Conservation (phyloP, 2,329 filamentous ascomycete genomes). For the Fusarium penzigii region DNA sequence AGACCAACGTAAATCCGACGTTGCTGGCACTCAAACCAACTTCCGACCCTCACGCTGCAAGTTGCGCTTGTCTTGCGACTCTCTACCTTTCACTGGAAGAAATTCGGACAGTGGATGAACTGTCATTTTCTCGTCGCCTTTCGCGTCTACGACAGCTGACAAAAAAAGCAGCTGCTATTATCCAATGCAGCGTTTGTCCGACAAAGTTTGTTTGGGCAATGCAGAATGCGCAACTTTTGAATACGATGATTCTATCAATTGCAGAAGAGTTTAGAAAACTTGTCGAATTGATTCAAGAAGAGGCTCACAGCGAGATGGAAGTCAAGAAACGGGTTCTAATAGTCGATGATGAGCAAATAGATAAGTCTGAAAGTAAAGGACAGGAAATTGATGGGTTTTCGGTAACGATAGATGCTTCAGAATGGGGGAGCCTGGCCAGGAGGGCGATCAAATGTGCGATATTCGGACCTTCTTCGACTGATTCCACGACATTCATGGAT, state of each 20-base stretch:
- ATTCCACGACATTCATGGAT: constrained; percentile 3
- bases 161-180: constrained; percentile 10
- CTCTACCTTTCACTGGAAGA: constrained; percentile 28
- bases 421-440: constrained; percentile 22
- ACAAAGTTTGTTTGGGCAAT: constrained; percentile 29
- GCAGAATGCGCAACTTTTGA: constrained; percentile 29
- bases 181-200: constrained; percentile 25
- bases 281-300: constrained; percentile 20
- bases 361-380: neutral
- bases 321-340: constrained; percentile 17
- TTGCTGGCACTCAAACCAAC: constrained; percentile 8
- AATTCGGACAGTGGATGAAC: constrained; percentile 19
- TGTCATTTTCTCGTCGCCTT: constrained; percentile 19
- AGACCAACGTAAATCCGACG: constrained; percentile 18
- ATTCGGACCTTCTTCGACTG: constrained; percentile 9
- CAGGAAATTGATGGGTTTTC: constrained; percentile 6
- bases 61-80: constrained; percentile 27
- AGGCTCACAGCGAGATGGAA: constrained; percentile 17
- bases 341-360: constrained; percentile 11
- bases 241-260: constrained; percentile 25
- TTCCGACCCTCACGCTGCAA: constrained; percentile 5
- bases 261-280: constrained; percentile 28
- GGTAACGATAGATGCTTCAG: constrained; percentile 15
- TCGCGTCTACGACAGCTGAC: constrained; percentile 19
- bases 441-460: constrained; percentile 22